A percentile compares a stretch with the other conserved stretches of the same genome.
Evolutionary conservation across 768 basidiomycete species (phyloP).

Genomic region (Nidularia pulvinata): DNA sequence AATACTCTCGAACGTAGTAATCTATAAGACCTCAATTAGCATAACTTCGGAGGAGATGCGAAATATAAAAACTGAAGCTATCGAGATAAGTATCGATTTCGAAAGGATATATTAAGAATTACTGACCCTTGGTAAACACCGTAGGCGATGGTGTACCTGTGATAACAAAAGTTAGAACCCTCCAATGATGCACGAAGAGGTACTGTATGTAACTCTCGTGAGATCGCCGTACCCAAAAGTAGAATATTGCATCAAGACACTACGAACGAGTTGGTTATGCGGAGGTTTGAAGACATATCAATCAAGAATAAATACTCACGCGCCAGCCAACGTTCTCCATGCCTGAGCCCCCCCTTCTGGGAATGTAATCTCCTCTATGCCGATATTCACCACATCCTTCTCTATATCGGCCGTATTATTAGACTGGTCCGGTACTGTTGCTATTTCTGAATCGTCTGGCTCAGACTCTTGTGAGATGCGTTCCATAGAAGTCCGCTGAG

Average conservation of each 20-base stretch:
- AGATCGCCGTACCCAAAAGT: slow-evolving; percentile 10
- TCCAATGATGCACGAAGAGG: not conserved
- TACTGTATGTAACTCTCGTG: no score
- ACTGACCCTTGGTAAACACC: slow-evolving; percentile 16
- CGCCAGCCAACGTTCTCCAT: slow-evolving; percentile 9
- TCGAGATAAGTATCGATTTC: no score
- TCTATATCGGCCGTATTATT: no score
- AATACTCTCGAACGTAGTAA: slow-evolving; percentile 17
- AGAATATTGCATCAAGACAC: slow-evolving; percentile 10
- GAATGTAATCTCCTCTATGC: slow-evolving; percentile 1
- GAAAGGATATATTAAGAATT: no score
- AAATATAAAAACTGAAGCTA: no score
- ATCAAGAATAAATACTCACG: slow-evolving; percentile 1
- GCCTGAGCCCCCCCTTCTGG: slow-evolving; percentile 12
- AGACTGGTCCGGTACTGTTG: no score
- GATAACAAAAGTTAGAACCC: not conserved
- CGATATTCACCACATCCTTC: no score
- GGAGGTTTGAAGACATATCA: no score
- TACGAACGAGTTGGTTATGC: not conserved
- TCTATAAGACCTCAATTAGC: not conserved
- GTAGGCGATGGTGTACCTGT: slow-evolving; percentile 12
- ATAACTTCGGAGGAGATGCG: no score
- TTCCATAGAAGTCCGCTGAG: no score
- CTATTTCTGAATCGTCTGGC: no score
- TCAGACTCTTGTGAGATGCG: no score